A percentile compares a stretch with the other conserved stretches of the same genome.
Conservation (phyloP, 1,139 yeast species). For the Chernovozyma aurita region DNA sequence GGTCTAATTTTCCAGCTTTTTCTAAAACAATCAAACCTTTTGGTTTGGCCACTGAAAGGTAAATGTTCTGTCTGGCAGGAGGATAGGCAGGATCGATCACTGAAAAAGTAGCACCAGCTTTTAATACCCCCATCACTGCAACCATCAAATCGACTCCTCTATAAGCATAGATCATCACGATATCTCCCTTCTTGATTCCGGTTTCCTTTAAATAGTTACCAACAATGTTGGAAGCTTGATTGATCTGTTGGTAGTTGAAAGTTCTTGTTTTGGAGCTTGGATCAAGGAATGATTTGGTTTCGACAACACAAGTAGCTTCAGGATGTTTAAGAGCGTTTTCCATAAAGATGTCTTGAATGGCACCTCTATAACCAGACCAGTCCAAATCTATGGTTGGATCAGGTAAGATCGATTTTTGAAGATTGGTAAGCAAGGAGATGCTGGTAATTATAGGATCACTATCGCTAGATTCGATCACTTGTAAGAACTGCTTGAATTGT, state of each 20-base stretch:
- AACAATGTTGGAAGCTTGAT: slow-evolving; percentile 89
- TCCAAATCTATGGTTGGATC: slow-evolving; percentile 85
- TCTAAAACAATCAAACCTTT: slow-evolving; percentile 82
- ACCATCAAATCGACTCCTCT: slow-evolving; percentile 96
- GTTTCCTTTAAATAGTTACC: slow-evolving; percentile 81
- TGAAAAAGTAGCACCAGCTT: slow-evolving; percentile 97
- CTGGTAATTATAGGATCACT: slow-evolving; percentile 49
- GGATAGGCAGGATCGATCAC: slow-evolving; percentile 99
- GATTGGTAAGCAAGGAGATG: slow-evolving; percentile 60
- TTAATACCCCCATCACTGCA: slow-evolving; percentile 95
- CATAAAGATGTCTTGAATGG: slow-evolving; percentile 92
- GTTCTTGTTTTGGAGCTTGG: slow-evolving; percentile 56
- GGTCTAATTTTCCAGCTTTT: slow-evolving; percentile 82
- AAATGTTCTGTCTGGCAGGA: slow-evolving; percentile 93
- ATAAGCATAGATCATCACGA: slow-evolving; percentile 95
- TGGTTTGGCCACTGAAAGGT: slow-evolving; percentile 90
- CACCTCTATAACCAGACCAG: slow-evolving; percentile 90
- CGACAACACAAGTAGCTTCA: slow-evolving; percentile 84
- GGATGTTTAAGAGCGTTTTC: slow-evolving; percentile 81
- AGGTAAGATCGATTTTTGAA: slow-evolving; percentile 63
- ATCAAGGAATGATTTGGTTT: slow-evolving; percentile 70
- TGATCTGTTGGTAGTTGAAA: slow-evolving; percentile 80
- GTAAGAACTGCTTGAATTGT: slow-evolving; percentile 59
- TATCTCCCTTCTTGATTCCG: slow-evolving; percentile 87
- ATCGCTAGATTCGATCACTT: slow-evolving; percentile 24